Percentiles rank a stretch among this genome's conserved stretches.
phyloP scores from a whole-genome alignment of 345 rosid genomes.

The Pseudoturritis turrita region DNA sequence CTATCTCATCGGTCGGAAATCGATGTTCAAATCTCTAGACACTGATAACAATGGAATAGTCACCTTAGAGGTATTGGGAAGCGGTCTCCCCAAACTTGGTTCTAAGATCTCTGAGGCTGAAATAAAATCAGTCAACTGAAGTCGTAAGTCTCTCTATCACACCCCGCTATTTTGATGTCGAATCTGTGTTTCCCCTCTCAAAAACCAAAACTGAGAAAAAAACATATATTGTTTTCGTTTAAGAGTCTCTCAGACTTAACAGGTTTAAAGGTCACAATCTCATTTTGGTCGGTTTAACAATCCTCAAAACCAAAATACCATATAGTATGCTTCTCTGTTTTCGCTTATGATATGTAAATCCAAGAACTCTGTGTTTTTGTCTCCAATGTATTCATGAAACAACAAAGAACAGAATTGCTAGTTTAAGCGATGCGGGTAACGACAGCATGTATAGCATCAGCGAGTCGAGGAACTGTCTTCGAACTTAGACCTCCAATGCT shows the following conservation, averaged over 20 bases:
- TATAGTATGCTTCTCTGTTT: too few species aligned
- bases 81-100: constrained; percentile 88
- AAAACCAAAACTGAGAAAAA: background rate
- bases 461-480: constrained; percentile 47
- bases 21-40: constrained; percentile 95
- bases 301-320: too few species aligned
- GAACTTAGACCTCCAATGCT: constrained; percentile 60
- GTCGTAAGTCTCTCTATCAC: constrained; percentile 67
- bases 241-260: too few species aligned
- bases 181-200: background rate
- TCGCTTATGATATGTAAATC: too few species aligned
- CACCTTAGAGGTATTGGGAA: constrained; percentile 82
- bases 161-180: background rate
- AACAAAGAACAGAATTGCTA: background rate
- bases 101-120: constrained; percentile 85
- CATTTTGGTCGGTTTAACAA: too few species aligned
- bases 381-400: background rate
- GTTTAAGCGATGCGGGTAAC: constrained; percentile 29
- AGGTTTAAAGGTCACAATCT: too few species aligned
- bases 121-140: constrained; percentile 85
- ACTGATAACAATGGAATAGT: constrained; percentile 87
- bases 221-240: constrained; percentile 6
- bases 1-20: constrained; percentile 91
- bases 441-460: constrained; percentile 59
- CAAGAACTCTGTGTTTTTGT: too few species aligned